Evolutionary conservation across 2,329 filamentous ascomycete genomes (phyloP).

Genomic region (Cercospora sojina): DNA sequence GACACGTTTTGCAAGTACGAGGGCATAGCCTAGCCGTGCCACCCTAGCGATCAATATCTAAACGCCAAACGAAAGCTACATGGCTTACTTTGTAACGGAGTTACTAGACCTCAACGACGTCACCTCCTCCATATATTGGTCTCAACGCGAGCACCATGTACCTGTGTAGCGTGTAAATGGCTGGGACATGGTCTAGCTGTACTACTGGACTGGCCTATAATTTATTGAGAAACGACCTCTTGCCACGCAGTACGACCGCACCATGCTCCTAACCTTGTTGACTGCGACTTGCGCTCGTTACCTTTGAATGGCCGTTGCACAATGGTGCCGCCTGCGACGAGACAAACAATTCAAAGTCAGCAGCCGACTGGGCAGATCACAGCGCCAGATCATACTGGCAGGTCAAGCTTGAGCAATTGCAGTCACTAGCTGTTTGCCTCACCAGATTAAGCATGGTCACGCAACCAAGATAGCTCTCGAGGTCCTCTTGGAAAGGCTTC

Average conservation of each 20-base stretch:
- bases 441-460: too few relatives aligned
- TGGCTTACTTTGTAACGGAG: background rate
- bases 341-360: background rate
- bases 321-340: too few relatives aligned
- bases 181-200: background rate
- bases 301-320: too few relatives aligned
- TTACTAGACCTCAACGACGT: background rate
- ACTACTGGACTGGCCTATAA: background rate
- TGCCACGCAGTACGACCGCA: too few relatives aligned
- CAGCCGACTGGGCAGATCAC: background rate
- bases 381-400: background rate
- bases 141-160: background rate
- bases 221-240: too few relatives aligned
- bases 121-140: background rate
- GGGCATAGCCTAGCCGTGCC: too few relatives aligned
- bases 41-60: too few relatives aligned
- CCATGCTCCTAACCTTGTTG: too few relatives aligned
- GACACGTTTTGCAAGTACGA: too few relatives aligned
- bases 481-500: too few relatives aligned
- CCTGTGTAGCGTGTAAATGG: background rate
- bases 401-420: background rate
- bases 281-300: too few relatives aligned
- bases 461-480: too few relatives aligned
- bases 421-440: background rate
- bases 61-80: background rate